A percentile compares a stretch with the other conserved stretches of the same genome.
These are phyloP conservation scores for Chlamydomonas eustigma DNA, from an alignment of 139 green algal genomes.

Conservation along the genomic window DNA sequence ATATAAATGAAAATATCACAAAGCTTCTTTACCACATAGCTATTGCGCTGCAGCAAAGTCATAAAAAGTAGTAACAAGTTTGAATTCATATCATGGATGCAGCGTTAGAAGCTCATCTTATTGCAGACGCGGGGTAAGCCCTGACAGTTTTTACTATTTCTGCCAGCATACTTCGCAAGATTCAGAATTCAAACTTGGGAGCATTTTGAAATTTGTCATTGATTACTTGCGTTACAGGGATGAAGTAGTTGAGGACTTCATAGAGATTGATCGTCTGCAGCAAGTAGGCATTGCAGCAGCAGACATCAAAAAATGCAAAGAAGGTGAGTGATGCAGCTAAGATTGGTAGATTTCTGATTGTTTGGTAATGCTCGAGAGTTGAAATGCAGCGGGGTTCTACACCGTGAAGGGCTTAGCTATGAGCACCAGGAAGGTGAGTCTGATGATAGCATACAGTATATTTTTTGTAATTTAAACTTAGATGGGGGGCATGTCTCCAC, in stretches of 20 bases:
- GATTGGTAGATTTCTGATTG: neutral
- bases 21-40: no score
- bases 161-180: neutral
- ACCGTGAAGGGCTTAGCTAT: slow-evolving; percentile 1
- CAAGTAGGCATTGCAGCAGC: slow-evolving; percentile 1
- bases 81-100: no score
- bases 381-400: neutral
- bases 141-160: no score
- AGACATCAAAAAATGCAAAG: slow-evolving; percentile 14
- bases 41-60: no score
- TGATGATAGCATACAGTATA: neutral
- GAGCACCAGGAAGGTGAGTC: slow-evolving; percentile 6
- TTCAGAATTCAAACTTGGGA: neutral
- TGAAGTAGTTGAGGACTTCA: slow-evolving; percentile 2
- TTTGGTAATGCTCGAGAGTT: neutral
- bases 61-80: no score
- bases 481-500: neutral
- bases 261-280: slow-evolving; percentile 1
- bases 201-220: neutral
- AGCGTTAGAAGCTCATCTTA: no score
- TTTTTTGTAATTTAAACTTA: neutral
- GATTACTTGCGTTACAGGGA: neutral
- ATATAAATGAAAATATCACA: no score
- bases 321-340: neutral
- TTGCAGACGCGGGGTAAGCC: no score